Conservation (phyloP, 2,329 filamentous ascomycete genomes). For the Sporothrix curviconia region DNA sequence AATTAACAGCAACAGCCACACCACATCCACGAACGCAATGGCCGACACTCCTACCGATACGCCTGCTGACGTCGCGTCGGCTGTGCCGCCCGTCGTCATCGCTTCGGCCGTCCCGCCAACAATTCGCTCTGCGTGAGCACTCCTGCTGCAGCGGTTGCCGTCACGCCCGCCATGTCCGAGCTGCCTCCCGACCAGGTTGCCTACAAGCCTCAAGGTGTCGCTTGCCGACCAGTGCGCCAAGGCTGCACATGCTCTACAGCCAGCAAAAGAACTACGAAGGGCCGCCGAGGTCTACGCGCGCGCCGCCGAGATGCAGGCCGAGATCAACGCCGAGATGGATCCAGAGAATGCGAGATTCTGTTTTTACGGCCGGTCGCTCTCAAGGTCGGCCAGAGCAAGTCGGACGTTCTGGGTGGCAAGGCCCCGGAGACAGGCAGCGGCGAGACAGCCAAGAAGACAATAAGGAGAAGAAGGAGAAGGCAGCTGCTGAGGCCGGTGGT, state of each 20-base stretch:
- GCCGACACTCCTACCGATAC: conserved; percentile 12
- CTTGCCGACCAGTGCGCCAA: conserved; percentile 73
- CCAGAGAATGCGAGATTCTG: conserved; percentile 84
- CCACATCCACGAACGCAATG: conserved; percentile 10
- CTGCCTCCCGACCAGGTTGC: conserved; percentile 29
- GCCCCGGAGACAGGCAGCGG: conserved; percentile 46
- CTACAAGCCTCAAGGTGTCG: conserved; percentile 47
- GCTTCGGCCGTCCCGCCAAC: too few species aligned
- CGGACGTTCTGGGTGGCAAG: conserved; percentile 83
- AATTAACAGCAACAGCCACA: background rate
- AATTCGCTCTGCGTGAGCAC: too few species aligned
- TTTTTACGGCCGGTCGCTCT: conserved; percentile 92
- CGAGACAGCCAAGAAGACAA: conserved; percentile 35
- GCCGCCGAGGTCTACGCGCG: conserved; percentile 83
- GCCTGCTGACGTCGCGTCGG: conserved; percentile 10
- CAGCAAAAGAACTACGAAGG: conserved; percentile 73
- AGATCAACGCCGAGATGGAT: conserved; percentile 86
- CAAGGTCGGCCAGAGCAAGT: conserved; percentile 88
- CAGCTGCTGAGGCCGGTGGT: conserved; percentile 39
- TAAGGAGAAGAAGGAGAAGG: conserved; percentile 36
- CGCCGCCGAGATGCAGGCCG: conserved; percentile 82
- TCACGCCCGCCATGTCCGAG: conserved; percentile 27
- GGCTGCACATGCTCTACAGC: conserved; percentile 76
- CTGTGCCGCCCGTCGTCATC: conserved; percentile 10
- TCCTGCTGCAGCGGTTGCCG: conserved; percentile 26